Percentiles rank a stretch among this genome's conserved stretches.
Conservation (phyloP, 176 grass and related monocot species). For the Aechmea fasciata region DNA sequence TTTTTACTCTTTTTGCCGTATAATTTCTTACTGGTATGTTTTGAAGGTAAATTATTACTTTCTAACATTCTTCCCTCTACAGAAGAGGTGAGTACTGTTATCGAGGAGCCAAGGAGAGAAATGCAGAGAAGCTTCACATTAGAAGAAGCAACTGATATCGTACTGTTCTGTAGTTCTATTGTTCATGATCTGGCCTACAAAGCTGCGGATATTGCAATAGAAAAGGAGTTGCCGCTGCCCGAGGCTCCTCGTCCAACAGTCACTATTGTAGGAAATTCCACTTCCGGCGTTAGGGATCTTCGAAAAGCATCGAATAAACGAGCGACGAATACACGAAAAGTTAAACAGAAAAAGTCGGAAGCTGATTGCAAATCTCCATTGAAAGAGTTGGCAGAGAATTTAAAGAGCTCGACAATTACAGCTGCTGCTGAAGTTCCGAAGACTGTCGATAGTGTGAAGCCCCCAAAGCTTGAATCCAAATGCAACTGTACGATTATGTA, state of each 20-base stretch:
- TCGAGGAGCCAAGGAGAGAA: background rate
- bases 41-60: background rate
- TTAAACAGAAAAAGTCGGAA: constrained; percentile 80
- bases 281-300: constrained; percentile 20
- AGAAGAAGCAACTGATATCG: constrained; percentile 77
- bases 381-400: constrained; percentile 12
- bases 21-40: constrained; percentile 15
- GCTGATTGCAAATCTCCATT: constrained; percentile 21
- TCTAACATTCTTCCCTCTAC: constrained; percentile 8
- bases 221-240: constrained; percentile 19
- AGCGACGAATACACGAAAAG: constrained; percentile 35
- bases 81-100: background rate
- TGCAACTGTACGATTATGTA: constrained; percentile 97
- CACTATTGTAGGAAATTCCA: constrained; percentile 27
- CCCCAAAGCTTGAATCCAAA: constrained; percentile 81
- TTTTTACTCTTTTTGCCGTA: background rate
- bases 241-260: constrained; percentile 26
- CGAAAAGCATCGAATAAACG: constrained; percentile 33
- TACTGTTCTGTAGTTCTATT: constrained; percentile 87
- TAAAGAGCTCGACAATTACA: constrained; percentile 28
- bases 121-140: constrained; percentile 57
- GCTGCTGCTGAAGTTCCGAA: constrained; percentile 30
- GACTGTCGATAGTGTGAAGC: constrained; percentile 49
- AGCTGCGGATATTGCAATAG: constrained; percentile 56
- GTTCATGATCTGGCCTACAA: constrained; percentile 70